These are phyloP conservation scores for Bolboschoenoplectus hybrid DNA, from an alignment of 202 grass and related monocot species.

Conservation along the genomic window DNA sequence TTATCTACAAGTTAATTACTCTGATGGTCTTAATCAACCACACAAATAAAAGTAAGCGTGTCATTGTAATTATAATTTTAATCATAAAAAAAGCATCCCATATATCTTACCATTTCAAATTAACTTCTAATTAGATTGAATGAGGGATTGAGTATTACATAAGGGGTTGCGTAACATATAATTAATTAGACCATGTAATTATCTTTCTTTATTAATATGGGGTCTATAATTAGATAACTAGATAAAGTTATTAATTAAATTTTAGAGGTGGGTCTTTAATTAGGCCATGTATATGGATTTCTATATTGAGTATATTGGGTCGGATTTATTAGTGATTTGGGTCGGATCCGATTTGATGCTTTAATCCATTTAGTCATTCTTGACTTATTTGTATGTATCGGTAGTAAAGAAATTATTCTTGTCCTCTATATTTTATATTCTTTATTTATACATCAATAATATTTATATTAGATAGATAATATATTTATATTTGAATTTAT, in stretches of 20 bases:
- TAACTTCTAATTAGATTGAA: background rate
- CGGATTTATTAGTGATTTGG: background rate
- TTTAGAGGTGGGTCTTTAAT: background rate
- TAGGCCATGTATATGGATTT: background rate
- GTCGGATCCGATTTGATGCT: no score
- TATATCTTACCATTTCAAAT: background rate
- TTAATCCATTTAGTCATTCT: no score
- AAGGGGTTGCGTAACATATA: background rate
- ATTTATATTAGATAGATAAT: no score
- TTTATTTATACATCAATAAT: no score
- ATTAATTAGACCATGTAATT: background rate
- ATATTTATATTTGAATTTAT: no score
- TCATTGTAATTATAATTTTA: background rate
- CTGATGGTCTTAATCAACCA: background rate
- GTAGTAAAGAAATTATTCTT: no score
- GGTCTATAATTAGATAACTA: background rate
- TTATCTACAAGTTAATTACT: background rate
- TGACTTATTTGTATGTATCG: no score
- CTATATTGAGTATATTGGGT: background rate
- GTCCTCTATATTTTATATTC: no score
- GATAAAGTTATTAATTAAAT: background rate
- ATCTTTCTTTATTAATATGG: constrained; percentile 14
- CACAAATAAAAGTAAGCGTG: background rate
- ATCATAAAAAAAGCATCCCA: background rate
- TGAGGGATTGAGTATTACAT: background rate